Evolutionary conservation across 257 asterid genomes (phyloP).

Genomic region (Nicotiana undulata): DNA sequence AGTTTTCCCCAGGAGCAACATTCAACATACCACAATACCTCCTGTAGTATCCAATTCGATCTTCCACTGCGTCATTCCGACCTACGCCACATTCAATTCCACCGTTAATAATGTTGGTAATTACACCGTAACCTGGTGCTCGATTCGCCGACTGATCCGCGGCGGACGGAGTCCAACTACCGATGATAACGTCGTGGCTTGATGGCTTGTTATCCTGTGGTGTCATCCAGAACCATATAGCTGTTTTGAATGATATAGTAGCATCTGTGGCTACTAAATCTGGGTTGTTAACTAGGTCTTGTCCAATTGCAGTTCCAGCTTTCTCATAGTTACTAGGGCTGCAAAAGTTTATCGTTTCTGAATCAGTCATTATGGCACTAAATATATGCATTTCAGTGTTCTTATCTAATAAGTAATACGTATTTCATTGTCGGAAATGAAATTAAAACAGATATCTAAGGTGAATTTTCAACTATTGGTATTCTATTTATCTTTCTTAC

Average conservation of each 20-base stretch:
- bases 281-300: constrained; percentile 24
- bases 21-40: constrained; percentile 19
- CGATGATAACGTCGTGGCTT: constrained; percentile 19
- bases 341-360: background rate
- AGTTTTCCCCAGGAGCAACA: constrained; percentile 19
- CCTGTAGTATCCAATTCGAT: constrained; percentile 24
- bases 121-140: constrained; percentile 23
- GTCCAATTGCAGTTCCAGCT: constrained; percentile 22
- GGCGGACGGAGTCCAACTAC: constrained; percentile 26
- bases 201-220: constrained; percentile 29
- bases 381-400: too few relatives aligned
- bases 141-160: constrained; percentile 18
- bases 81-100: constrained; percentile 23
- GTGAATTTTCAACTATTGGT: background rate
- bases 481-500: background rate
- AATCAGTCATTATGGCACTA: background rate
- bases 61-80: background rate
- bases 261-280: constrained; percentile 26
- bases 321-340: constrained; percentile 25
- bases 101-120: constrained; percentile 33
- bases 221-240: constrained; percentile 40
- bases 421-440: too few relatives aligned
- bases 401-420: too few relatives aligned
- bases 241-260: constrained; percentile 26
- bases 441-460: too few relatives aligned